Evolutionary conservation across 345 rosid species (phyloP).

Genomic region (Dipteronia sinensis): DNA sequence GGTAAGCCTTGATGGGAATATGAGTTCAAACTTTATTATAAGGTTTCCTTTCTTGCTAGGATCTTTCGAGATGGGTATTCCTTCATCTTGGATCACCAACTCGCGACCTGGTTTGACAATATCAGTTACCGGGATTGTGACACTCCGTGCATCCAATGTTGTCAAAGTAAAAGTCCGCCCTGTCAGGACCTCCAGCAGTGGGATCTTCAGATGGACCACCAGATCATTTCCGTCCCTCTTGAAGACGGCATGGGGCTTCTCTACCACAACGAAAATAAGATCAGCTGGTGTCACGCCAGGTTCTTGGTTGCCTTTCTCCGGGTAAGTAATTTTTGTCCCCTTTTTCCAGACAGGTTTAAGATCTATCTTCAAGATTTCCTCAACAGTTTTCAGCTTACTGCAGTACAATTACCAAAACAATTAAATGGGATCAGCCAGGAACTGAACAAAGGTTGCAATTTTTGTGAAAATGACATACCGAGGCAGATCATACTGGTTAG

Average conservation of each 20-base stretch:
- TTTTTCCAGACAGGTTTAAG: constrained; percentile 86
- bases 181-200: constrained; percentile 66
- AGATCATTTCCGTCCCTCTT: constrained; percentile 72
- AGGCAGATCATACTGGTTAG: no score
- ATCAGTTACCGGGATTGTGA: constrained; percentile 48
- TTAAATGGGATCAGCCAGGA: no score
- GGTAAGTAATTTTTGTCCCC: constrained; percentile 79
- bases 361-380: constrained; percentile 71
- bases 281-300: constrained; percentile 64
- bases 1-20: constrained; percentile 57
- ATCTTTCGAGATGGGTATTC: constrained; percentile 76
- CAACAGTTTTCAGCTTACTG: constrained; percentile 58
- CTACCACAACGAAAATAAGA: constrained; percentile 74
- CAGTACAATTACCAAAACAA: constrained; percentile 10
- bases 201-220: constrained; percentile 47
- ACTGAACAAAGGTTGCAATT: no score
- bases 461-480: no score
- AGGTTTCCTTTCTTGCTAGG: constrained; percentile 61
- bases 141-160: constrained; percentile 68
- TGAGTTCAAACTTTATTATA: constrained; percentile 50
- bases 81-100: constrained; percentile 58
- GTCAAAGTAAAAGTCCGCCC: constrained; percentile 51
- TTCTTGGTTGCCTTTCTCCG: constrained; percentile 73
- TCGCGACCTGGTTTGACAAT: constrained; percentile 63
- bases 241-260: constrained; percentile 62